Conservation (phyloP, 2,329 filamentous ascomycete species). For the Bertia moriformis region DNA sequence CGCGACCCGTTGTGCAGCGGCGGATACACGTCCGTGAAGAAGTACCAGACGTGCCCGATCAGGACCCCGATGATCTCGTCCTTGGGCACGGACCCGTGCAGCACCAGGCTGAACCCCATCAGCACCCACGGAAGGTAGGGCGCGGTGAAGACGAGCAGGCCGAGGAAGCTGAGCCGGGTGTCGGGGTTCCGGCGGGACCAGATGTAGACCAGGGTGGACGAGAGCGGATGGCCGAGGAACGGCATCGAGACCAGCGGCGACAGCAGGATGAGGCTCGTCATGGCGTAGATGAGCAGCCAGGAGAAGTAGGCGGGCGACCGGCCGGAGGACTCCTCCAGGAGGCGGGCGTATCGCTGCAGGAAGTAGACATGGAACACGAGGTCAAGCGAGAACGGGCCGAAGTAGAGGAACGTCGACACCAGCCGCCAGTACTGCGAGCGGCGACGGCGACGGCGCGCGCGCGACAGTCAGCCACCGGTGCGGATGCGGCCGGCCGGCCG, state of each 20-base stretch:
- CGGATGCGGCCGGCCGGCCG: not conserved
- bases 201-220: constrained; percentile 89
- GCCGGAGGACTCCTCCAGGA: constrained; percentile 88
- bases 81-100: constrained; percentile 80
- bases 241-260: constrained; percentile 82
- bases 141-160: constrained; percentile 78
- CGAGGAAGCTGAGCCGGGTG: constrained; percentile 75
- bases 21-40: constrained; percentile 93
- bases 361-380: constrained; percentile 98
- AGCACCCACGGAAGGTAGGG: constrained; percentile 93
- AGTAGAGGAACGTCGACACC: constrained; percentile 93
- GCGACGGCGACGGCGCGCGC: too few relatives aligned
- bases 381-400: constrained; percentile 84
- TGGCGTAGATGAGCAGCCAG: constrained; percentile 82
- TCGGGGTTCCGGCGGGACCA: constrained; percentile 94
- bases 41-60: constrained; percentile 95
- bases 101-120: constrained; percentile 79
- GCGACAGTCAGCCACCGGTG: not conserved
- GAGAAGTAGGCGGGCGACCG: constrained; percentile 85
- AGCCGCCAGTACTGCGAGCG: constrained; percentile 78
- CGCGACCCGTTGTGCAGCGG: constrained; percentile 71
- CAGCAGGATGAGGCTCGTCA: constrained; percentile 61
- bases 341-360: constrained; percentile 84
- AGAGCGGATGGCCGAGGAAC: constrained; percentile 85
- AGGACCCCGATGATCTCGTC: constrained; percentile 93